Conservation (phyloP, 2,329 filamentous ascomycete genomes). For the Cladophialophora exuberans region DNA sequence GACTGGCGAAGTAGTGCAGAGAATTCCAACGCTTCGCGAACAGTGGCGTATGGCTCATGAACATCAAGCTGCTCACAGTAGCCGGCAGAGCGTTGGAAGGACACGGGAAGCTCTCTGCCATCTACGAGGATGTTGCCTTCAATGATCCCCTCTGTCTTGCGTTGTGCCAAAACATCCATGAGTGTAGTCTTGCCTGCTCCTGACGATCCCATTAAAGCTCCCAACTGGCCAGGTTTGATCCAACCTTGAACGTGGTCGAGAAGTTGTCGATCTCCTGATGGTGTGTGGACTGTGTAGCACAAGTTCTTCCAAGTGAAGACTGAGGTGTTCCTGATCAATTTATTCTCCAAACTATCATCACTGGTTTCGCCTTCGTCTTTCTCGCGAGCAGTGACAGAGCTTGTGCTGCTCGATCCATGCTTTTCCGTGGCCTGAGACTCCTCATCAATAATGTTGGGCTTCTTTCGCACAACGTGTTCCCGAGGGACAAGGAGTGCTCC, state of each 20-base stretch:
- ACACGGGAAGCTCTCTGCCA: slow-evolving; percentile 60
- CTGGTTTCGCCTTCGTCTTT: neutral
- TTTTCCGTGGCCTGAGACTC: neutral
- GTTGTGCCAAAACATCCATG: slow-evolving; percentile 73
- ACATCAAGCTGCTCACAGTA: slow-evolving; percentile 72
- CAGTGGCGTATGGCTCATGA: slow-evolving; percentile 67
- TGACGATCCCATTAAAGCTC: slow-evolving; percentile 76
- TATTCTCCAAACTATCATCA: neutral
- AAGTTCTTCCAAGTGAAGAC: slow-evolving; percentile 77
- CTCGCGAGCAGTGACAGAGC: neutral
- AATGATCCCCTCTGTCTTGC: slow-evolving; percentile 66
- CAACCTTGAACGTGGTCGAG: slow-evolving; percentile 73
- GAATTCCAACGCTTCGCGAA: slow-evolving; percentile 68
- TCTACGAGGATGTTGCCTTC: slow-evolving; percentile 69
- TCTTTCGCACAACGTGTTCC: neutral
- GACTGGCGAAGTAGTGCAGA: slow-evolving; percentile 66
- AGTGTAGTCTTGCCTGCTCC: slow-evolving; percentile 78
- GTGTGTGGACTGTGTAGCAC: slow-evolving; percentile 68
- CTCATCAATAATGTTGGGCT: neutral
- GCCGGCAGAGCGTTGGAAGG: slow-evolving; percentile 69
- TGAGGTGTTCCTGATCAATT: slow-evolving; percentile 56
- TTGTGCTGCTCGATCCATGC: neutral
- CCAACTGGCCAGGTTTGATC: slow-evolving; percentile 75
- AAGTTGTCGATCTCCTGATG: slow-evolving; percentile 57
- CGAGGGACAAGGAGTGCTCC: neutral